A percentile compares a stretch with the other conserved stretches of the same genome.
These are phyloP conservation scores for Fusarium palustre DNA, from an alignment of 2,329 filamentous ascomycete genomes.

Conservation along the genomic window DNA sequence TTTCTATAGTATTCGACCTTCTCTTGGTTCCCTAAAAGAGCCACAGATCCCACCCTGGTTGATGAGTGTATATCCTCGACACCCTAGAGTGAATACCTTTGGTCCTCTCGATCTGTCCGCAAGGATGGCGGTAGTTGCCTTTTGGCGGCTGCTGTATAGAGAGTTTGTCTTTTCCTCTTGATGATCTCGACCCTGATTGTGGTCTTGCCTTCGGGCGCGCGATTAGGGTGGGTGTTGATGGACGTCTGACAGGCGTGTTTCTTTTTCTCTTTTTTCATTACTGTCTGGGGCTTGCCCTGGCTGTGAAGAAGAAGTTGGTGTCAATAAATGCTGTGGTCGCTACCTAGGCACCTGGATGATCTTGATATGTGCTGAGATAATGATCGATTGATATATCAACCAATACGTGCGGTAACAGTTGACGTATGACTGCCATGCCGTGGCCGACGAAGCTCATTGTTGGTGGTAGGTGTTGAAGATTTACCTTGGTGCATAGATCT, in stretches of 20 bases:
- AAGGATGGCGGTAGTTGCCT: conserved; percentile 67
- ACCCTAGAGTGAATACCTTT: conserved; percentile 55
- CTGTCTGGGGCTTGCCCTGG: conserved; percentile 60
- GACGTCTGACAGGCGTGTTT: conserved; percentile 85
- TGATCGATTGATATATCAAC: accelerated
- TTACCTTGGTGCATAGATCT: not conserved
- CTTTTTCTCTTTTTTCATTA: conserved; percentile 68
- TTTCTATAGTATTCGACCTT: conserved; percentile 97
- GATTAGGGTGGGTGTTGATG: conserved; percentile 84
- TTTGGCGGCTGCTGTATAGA: conserved; percentile 73
- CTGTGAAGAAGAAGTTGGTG: conserved; percentile 62
- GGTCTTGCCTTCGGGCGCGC: conserved; percentile 81
- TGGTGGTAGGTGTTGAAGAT: not conserved
- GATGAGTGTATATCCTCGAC: conserved; percentile 76
- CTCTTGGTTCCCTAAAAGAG: conserved; percentile 93
- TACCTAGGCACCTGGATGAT: accelerated
- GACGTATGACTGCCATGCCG: accelerated
- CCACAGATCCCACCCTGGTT: conserved; percentile 81
- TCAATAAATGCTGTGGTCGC: not conserved
- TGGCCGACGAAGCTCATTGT: not conserved
- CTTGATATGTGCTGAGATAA: accelerated
- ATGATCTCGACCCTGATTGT: conserved; percentile 88
- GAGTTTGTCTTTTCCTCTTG: conserved; percentile 75
- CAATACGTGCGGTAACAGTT: not conserved
- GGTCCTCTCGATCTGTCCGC: conserved; percentile 47